Conservation (phyloP, 768 basidiomycete species). For the Nidularia pulvinata region DNA sequence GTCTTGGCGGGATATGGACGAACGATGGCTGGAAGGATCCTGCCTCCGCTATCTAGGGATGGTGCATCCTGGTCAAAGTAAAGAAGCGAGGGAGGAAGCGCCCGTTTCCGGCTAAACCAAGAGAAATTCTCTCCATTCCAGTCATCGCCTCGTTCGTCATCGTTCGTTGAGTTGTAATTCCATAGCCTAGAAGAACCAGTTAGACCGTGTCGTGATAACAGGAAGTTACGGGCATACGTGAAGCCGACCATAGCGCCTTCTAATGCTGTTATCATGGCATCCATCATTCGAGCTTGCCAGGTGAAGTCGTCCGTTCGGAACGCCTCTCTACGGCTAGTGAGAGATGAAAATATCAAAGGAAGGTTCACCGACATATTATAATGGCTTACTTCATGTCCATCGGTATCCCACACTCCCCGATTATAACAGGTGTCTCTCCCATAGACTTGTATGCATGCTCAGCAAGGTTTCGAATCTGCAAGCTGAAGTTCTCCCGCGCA, state of each 20-base stretch:
- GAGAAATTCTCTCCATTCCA: slow-evolving; percentile 99
- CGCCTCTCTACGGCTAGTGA: slow-evolving; percentile 62
- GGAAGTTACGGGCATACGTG: slow-evolving; percentile 56
- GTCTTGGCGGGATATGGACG: slow-evolving; percentile 93
- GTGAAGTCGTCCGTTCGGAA: slow-evolving; percentile 72
- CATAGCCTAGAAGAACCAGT: slow-evolving; percentile 58
- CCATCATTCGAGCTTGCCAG: slow-evolving; percentile 94
- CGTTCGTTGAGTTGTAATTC: slow-evolving; percentile 93
- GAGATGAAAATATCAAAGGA: neutral
- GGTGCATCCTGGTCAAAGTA: slow-evolving; percentile 59
- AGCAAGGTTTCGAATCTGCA: slow-evolving; percentile 83
- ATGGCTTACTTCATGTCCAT: slow-evolving; percentile 93
- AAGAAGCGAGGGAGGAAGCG: slow-evolving; percentile 52
- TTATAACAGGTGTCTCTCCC: slow-evolving; percentile 80
- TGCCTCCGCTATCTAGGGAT: slow-evolving; percentile 81
- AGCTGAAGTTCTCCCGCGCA: slow-evolving; percentile 76
- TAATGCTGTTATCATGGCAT: slow-evolving; percentile 83
- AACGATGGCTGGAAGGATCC: slow-evolving; percentile 78
- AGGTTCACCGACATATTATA: neutral
- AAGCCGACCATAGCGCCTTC: slow-evolving; percentile 80
- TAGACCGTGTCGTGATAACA: no score
- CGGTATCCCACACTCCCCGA: slow-evolving; percentile 94
- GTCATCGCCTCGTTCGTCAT: slow-evolving; percentile 75
- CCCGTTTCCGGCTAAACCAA: slow-evolving; percentile 77
- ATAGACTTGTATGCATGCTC: slow-evolving; percentile 66